A percentile compares a stretch with the other conserved stretches of the same genome.
phyloP scores from a whole-genome alignment of 1,139 yeast species.

The Yamadazyma pseudoaaseri region DNA sequence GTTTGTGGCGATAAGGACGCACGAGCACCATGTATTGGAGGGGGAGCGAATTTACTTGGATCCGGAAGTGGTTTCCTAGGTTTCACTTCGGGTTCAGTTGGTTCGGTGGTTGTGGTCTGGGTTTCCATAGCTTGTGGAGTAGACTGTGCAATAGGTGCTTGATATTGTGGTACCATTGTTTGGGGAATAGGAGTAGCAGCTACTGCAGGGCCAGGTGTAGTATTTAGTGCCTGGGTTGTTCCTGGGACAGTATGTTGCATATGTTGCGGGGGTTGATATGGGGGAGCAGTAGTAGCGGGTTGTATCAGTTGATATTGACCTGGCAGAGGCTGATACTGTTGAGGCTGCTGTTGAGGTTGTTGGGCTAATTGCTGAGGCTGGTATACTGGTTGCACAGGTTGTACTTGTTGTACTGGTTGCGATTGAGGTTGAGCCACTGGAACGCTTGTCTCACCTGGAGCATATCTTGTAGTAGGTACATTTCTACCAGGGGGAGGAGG shows the following conservation, averaged over 20 bases:
- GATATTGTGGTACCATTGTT: slow-evolving; percentile 3
- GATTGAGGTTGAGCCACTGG: slow-evolving; percentile 3
- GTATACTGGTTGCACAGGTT: slow-evolving; percentile 5
- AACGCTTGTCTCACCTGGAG: slow-evolving; percentile 3
- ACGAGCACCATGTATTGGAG: slow-evolving; percentile 34
- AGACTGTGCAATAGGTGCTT: background rate
- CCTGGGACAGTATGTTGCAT: background rate
- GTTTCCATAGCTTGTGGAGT: background rate
- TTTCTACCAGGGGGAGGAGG: slow-evolving; percentile 42
- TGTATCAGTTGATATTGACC: slow-evolving; percentile 11
- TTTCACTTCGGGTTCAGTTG: slow-evolving; percentile 5
- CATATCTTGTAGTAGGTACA: slow-evolving; percentile 18
- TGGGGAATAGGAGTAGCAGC: background rate
- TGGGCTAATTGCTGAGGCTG: slow-evolving; percentile 8
- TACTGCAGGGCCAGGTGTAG: background rate
- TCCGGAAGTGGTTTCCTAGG: slow-evolving; percentile 33
- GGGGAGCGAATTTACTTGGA: slow-evolving; percentile 41
- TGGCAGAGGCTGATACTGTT: slow-evolving; percentile 9
- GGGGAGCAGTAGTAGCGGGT: slow-evolving; percentile 7
- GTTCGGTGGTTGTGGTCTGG: no score
- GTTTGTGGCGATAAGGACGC: slow-evolving; percentile 9
- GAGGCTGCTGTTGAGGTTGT: slow-evolving; percentile 10
- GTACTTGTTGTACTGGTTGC: slow-evolving; percentile 5
- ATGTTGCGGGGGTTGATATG: background rate
- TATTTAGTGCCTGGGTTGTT: background rate